Conservation (phyloP, 208 protist species). For the Balamuthia mandrillaris region DNA sequence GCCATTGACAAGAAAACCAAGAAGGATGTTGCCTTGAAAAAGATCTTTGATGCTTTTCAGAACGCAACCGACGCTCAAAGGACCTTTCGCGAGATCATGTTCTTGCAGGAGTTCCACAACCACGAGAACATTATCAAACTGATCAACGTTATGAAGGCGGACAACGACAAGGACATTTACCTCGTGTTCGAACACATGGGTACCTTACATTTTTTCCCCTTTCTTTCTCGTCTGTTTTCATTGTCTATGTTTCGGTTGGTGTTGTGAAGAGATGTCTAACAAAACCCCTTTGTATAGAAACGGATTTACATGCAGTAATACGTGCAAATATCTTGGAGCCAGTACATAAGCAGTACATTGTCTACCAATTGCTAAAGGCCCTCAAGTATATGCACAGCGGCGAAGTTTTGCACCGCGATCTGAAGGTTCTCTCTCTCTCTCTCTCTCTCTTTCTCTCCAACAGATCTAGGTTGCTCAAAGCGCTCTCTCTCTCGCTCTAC, state of each 20-base stretch:
- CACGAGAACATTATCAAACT: constrained; percentile 96
- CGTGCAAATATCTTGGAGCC: constrained; percentile 92
- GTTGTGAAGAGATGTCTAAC: background rate
- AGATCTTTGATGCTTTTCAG: constrained; percentile 89
- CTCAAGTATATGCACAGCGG: constrained; percentile 85
- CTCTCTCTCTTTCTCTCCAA: constrained; percentile 42
- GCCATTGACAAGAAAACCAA: constrained; percentile 85
- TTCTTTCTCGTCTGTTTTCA: background rate
- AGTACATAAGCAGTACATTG: constrained; percentile 92
- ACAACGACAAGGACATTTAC: constrained; percentile 96
- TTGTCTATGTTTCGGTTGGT: constrained; percentile 12
- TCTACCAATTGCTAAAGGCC: constrained; percentile 93
- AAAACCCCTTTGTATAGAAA: constrained; percentile 50
- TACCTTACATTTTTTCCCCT: background rate
- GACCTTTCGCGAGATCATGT: constrained; percentile 96
- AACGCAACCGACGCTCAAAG: constrained; percentile 78
- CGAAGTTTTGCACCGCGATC: constrained; percentile 85
- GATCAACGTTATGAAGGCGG: constrained; percentile 91
- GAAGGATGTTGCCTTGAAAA: constrained; percentile 89
- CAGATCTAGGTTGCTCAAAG: constrained; percentile 45
- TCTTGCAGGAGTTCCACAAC: constrained; percentile 86
- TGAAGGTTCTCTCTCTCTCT: constrained; percentile 66
- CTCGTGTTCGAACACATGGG: constrained; percentile 97
- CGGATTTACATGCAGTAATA: constrained; percentile 88
- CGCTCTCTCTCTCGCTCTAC: background rate